Conservation (phyloP, 2,329 filamentous ascomycete species). For the Trichoderma harzianum region DNA sequence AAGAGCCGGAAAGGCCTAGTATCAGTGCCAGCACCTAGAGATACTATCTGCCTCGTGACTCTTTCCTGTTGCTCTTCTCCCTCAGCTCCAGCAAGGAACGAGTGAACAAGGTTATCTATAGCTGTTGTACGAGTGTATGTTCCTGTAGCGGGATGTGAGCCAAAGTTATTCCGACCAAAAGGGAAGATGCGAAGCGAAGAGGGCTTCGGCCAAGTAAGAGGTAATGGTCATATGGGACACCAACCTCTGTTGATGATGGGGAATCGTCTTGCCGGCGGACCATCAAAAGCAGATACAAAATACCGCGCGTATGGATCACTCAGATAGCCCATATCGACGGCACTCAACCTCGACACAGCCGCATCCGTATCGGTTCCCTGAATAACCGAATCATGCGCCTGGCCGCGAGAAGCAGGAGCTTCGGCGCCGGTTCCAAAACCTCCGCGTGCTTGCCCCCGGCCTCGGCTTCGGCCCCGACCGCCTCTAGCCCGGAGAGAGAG, state of each 20-base stretch:
- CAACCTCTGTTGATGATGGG: slow-evolving; percentile 93
- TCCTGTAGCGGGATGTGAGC: slow-evolving; percentile 46
- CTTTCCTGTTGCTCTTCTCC: slow-evolving; percentile 15
- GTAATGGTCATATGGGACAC: slow-evolving; percentile 16
- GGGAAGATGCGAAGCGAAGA: not conserved
- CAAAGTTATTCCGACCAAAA: not conserved
- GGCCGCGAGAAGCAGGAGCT: slow-evolving; percentile 31
- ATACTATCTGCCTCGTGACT: slow-evolving; percentile 72
- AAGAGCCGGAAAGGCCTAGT: slow-evolving; percentile 80
- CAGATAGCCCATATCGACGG: slow-evolving; percentile 81
- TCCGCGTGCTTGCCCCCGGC: slow-evolving; percentile 35
- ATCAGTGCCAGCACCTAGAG: slow-evolving; percentile 89
- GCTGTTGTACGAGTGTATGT: slow-evolving; percentile 89
- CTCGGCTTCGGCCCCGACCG: slow-evolving; percentile 41
- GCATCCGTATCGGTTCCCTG: slow-evolving; percentile 92
- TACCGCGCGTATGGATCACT: slow-evolving; percentile 72
- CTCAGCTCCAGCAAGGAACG: slow-evolving; percentile 57
- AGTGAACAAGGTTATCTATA: slow-evolving; percentile 71
- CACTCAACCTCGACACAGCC: slow-evolving; percentile 81
- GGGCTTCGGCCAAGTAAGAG: not conserved
- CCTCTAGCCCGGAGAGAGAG: slow-evolving; percentile 49
- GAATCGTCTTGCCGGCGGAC: slow-evolving; percentile 59
- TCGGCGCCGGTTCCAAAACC: slow-evolving; percentile 30
- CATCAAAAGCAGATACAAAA: slow-evolving; percentile 56
- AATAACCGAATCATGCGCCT: slow-evolving; percentile 67